A percentile compares a stretch with the other conserved stretches of the same genome.
phyloP scores from a whole-genome alignment of 2,329 filamentous ascomycete species.

The Cercospora beticola region DNA sequence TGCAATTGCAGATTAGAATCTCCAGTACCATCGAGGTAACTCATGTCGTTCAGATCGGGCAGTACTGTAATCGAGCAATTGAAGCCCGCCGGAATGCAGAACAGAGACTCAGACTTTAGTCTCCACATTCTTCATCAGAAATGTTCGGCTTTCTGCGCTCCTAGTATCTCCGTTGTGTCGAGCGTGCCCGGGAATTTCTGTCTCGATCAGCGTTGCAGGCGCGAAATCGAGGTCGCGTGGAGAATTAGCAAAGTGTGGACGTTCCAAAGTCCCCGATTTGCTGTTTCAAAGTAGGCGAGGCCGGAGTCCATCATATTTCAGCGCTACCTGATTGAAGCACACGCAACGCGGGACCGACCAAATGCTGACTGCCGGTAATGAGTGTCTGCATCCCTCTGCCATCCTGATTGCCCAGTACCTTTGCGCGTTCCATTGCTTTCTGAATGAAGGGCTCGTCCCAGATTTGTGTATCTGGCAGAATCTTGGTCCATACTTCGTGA shows the following conservation, averaged over 20 bases:
- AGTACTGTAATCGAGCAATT: not conserved
- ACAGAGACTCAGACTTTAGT: not conserved
- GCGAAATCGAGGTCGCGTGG: not conserved
- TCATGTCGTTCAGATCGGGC: not conserved
- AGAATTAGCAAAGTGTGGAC: not conserved
- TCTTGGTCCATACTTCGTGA: conserved; percentile 7
- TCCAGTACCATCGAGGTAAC: not conserved
- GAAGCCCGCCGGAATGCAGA: not conserved
- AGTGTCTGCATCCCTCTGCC: conserved; percentile 10
- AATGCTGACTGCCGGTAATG: conserved; percentile 25
- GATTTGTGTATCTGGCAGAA: conserved; percentile 1
- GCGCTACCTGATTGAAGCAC: not conserved
- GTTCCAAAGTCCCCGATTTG: not conserved
- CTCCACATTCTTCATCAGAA: not conserved
- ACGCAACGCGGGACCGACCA: conserved; percentile 21
- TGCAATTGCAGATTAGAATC: not conserved
- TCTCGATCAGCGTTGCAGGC: not conserved
- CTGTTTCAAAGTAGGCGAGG: not conserved
- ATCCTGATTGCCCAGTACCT: not conserved
- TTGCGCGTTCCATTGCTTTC: conserved; percentile 16
- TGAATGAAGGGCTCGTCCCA: conserved; percentile 23
- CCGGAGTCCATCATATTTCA: not conserved
- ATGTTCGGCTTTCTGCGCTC: not conserved
- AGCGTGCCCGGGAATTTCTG: not conserved
- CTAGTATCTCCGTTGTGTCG: not conserved